A percentile compares a stretch with the other conserved stretches of the same genome.
These are phyloP conservation scores for Teratosphaeria viscida DNA, from an alignment of 2,329 filamentous ascomycete genomes.

Conservation along the genomic window DNA sequence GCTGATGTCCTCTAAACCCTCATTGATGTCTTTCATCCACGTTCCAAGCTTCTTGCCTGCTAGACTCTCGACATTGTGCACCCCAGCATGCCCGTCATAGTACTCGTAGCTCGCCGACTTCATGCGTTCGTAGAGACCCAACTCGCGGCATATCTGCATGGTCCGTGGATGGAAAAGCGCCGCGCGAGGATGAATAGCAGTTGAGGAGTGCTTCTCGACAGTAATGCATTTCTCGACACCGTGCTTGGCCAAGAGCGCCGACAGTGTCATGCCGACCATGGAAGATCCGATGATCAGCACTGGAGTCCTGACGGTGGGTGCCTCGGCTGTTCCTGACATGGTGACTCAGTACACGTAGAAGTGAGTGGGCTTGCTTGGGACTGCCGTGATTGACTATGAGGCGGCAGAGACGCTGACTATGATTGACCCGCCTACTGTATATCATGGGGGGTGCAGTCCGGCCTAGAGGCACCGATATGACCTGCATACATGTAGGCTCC, in stretches of 20 bases:
- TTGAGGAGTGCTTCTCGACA: slow-evolving; percentile 14
- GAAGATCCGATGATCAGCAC: slow-evolving; percentile 15
- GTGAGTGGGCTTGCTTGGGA: neutral
- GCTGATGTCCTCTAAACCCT: slow-evolving; percentile 12
- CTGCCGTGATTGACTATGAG: neutral
- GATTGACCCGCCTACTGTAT: neutral
- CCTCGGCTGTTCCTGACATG: neutral
- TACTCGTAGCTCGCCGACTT: slow-evolving; percentile 8
- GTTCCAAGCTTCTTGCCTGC: slow-evolving; percentile 10
- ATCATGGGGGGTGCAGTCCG: neutral
- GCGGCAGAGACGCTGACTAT: neutral
- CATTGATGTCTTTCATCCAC: slow-evolving; percentile 13
- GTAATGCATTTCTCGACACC: slow-evolving; percentile 9
- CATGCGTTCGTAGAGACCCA: slow-evolving; percentile 15
- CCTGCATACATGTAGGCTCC: neutral
- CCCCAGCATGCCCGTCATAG: slow-evolving; percentile 13
- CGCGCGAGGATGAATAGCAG: slow-evolving; percentile 16
- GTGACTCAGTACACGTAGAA: neutral
- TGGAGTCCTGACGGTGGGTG: neutral
- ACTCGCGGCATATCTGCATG: slow-evolving; percentile 14
- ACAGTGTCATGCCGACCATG: slow-evolving; percentile 16
- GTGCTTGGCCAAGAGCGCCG: slow-evolving; percentile 13
- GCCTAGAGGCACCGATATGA: neutral
- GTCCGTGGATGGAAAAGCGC: slow-evolving; percentile 14
- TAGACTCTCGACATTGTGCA: slow-evolving; percentile 13